phyloP scores from a whole-genome alignment of 1,284 basidiomycete genomes.

The Singerocomus inundabilis region DNA sequence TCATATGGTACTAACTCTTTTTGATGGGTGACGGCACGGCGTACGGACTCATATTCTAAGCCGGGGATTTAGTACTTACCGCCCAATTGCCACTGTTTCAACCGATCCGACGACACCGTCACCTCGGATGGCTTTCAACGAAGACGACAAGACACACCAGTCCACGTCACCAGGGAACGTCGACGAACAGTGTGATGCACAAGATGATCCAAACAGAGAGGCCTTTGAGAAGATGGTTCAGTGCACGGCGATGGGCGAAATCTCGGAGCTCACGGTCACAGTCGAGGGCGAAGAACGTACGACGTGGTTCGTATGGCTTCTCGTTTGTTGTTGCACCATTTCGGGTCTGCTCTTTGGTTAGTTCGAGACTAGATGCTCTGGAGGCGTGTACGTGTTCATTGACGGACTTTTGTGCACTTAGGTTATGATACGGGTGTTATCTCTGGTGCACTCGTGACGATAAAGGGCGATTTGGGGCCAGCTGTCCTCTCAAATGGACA shows the following conservation, averaged over 20 bases:
- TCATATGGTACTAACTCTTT: neutral
- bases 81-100: neutral
- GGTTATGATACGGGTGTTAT: slow-evolving; percentile 83
- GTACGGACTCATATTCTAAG: too few relatives aligned
- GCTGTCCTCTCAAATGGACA: slow-evolving; percentile 57
- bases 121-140: slow-evolving; percentile 9
- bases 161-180: neutral
- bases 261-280: slow-evolving; percentile 58
- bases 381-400: neutral
- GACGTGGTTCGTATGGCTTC: slow-evolving; percentile 69
- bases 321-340: slow-evolving; percentile 65
- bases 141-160: neutral
- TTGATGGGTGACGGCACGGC: neutral
- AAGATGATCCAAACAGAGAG: slow-evolving; percentile 1
- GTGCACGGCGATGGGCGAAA: slow-evolving; percentile 41
- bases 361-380: slow-evolving; percentile 15
- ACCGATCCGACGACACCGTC: neutral
- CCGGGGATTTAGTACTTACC: neutral
- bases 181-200: slow-evolving; percentile 1
- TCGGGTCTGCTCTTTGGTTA: slow-evolving; percentile 77
- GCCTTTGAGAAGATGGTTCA: slow-evolving; percentile 17
- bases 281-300: slow-evolving; percentile 71
- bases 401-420: slow-evolving; percentile 26
- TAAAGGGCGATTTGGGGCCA: slow-evolving; percentile 67
- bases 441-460: slow-evolving; percentile 73